A percentile compares a stretch with the other conserved stretches of the same genome.
These are phyloP conservation scores for Corylus avellana DNA, from an alignment of 306 rosid species.

Conservation along the genomic window DNA sequence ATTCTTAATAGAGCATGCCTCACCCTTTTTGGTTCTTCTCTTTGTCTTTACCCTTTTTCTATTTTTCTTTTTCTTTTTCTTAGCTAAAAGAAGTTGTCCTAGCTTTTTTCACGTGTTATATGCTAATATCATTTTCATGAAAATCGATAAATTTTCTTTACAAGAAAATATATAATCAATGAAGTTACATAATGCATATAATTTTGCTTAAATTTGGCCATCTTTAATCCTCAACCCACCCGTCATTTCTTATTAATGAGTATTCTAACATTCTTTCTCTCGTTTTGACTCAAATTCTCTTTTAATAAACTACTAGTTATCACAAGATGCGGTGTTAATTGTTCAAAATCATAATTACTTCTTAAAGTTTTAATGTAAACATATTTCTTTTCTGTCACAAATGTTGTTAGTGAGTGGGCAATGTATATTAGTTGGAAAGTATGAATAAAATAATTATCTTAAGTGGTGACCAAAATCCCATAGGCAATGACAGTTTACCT, in stretches of 20 bases:
- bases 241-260: not conserved
- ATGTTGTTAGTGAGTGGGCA: not conserved
- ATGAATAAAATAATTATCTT: not conserved
- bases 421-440: not conserved
- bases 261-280: too few relatives aligned
- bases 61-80: constrained; percentile 19
- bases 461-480: constrained; percentile 5
- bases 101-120: constrained; percentile 70
- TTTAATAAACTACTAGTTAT: too few relatives aligned
- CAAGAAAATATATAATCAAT: too few relatives aligned
- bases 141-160: constrained; percentile 22
- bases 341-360: too few relatives aligned
- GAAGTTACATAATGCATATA: constrained; percentile 14
- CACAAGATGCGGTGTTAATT: too few relatives aligned
- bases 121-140: constrained; percentile 23
- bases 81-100: constrained; percentile 34
- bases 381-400: too few relatives aligned
- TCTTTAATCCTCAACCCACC: not conserved
- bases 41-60: constrained; percentile 17
- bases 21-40: constrained; percentile 50
- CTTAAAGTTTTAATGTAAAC: too few relatives aligned
- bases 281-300: too few relatives aligned
- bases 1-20: constrained; percentile 62
- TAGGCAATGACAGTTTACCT: constrained; percentile 19
- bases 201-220: not conserved